These are phyloP conservation scores for Neurospora sp. DNA, from an alignment of 495 filamentous ascomycete species.

Conservation along the genomic window DNA sequence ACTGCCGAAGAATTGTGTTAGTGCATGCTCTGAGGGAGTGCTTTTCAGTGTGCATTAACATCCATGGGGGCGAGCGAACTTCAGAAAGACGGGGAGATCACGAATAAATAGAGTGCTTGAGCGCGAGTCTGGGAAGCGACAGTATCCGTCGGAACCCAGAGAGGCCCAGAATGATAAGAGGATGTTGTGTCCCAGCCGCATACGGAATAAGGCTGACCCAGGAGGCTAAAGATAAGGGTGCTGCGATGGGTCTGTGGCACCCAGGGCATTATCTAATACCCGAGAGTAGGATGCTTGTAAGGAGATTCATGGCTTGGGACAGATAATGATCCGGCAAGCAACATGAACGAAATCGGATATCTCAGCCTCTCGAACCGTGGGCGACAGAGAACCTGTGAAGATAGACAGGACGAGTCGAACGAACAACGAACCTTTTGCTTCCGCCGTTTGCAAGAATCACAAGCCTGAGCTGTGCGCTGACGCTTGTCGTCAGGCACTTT, in stretches of 20 bases:
- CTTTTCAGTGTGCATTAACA: neutral
- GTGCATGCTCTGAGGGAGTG: neutral
- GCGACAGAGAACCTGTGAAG: constrained; percentile 1
- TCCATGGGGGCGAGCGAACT: neutral
- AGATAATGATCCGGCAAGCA: neutral
- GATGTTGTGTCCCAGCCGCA: neutral
- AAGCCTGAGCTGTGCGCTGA: constrained; percentile 56
- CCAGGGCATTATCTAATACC: neutral
- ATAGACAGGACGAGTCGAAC: constrained; percentile 8
- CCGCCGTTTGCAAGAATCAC: constrained; percentile 67
- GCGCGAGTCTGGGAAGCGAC: neutral
- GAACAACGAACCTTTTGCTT: constrained; percentile 59
- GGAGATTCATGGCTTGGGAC: neutral
- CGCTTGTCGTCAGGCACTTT: constrained; percentile 56
- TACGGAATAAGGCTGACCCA: neutral
- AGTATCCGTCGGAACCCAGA: neutral
- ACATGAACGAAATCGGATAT: neutral
- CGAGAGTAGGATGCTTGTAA: neutral
- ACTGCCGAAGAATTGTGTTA: constrained; percentile 27
- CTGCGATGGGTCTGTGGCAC: neutral
- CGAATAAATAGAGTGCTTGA: neutral
- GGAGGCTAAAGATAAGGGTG: neutral
- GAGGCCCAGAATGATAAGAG: neutral
- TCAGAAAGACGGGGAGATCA: neutral
- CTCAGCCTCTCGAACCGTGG: neutral